These are phyloP conservation scores for Kodamaea arcana DNA, from an alignment of 1,139 yeast genomes.

Conservation along the genomic window DNA sequence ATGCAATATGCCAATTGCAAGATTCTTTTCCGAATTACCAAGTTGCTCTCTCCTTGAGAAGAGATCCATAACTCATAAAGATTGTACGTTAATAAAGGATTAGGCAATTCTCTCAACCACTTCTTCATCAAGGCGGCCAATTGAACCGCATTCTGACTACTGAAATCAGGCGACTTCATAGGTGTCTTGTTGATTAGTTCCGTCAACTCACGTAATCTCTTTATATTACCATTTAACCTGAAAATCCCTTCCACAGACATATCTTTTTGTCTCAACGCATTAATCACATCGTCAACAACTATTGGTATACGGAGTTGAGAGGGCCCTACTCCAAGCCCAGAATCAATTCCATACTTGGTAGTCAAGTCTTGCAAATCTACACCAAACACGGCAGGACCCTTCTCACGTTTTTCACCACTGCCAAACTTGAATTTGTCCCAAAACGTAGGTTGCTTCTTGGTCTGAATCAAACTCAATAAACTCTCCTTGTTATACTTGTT, in stretches of 20 bases:
- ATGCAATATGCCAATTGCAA: constrained; percentile 72
- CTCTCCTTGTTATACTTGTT: constrained; percentile 46
- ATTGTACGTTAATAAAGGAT: constrained; percentile 76
- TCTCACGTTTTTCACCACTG: constrained; percentile 24
- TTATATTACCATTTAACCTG: constrained; percentile 93
- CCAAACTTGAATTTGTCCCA: constrained; percentile 69
- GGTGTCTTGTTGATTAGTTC: constrained; percentile 76
- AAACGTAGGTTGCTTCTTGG: constrained; percentile 54
- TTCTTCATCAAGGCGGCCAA: constrained; percentile 90
- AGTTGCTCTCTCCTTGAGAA: constrained; percentile 58
- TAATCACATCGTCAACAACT: constrained; percentile 79
- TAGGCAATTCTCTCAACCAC: constrained; percentile 88
- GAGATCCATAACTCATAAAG: constrained; percentile 79
- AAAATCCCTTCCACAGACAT: constrained; percentile 97
- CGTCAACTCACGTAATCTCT: constrained; percentile 70
- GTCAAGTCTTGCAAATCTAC: constrained; percentile 69
- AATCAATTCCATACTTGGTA: constrained; percentile 76
- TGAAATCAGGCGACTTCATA: constrained; percentile 64
- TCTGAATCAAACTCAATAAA: constrained; percentile 50
- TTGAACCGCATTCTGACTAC: constrained; percentile 83
- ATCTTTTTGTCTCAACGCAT: constrained; percentile 84
- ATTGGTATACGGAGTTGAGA: constrained; percentile 77
- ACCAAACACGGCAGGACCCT: constrained; percentile 61
- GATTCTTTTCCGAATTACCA: constrained; percentile 48
- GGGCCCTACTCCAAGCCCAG: constrained; percentile 86